A percentile compares a stretch with the other conserved stretches of the same genome.
Conservation (phyloP, 768 basidiomycete species). For the Megacollybia marginata region DNA sequence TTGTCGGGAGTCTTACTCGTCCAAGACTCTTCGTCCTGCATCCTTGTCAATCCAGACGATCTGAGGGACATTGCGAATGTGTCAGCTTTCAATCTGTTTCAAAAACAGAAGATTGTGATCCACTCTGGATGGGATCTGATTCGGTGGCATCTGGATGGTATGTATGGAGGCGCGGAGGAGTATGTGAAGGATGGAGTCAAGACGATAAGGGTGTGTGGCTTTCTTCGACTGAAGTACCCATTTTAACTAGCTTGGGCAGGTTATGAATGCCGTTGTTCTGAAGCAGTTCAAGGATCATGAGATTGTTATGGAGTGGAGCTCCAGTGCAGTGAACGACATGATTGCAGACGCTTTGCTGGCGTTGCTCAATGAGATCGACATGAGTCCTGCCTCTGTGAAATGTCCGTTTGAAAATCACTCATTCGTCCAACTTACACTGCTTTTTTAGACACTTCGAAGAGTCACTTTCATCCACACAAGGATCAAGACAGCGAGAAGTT, state of each 20-base stretch:
- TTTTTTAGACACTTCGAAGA: slow-evolving; percentile 47
- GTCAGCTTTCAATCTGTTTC: slow-evolving; percentile 83
- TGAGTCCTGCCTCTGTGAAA: slow-evolving; percentile 93
- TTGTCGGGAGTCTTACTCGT: slow-evolving; percentile 87
- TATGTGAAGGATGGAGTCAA: slow-evolving; percentile 58
- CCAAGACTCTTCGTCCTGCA: slow-evolving; percentile 96
- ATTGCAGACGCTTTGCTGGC: slow-evolving; percentile 94
- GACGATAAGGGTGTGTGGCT: slow-evolving; percentile 53
- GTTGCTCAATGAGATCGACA: slow-evolving; percentile 88
- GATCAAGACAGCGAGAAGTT: slow-evolving; percentile 41
- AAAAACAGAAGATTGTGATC: slow-evolving; percentile 76
- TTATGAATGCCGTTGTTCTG: slow-evolving; percentile 88
- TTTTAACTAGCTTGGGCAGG: slow-evolving; percentile 32
- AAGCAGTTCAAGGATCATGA: slow-evolving; percentile 74
- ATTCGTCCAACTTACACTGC: slow-evolving; percentile 14
- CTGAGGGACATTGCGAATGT: slow-evolving; percentile 91
- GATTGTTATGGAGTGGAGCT: slow-evolving; percentile 90
- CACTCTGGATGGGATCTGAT: slow-evolving; percentile 90
- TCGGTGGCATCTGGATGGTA: slow-evolving; percentile 94
- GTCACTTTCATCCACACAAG: slow-evolving; percentile 43
- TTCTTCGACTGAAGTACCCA: neutral
- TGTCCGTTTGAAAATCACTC: slow-evolving; percentile 38
- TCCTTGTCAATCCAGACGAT: slow-evolving; percentile 89
- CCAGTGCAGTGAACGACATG: slow-evolving; percentile 96
- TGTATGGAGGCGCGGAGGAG: slow-evolving; percentile 82